phyloP scores from a whole-genome alignment of 352 stramenopile genomes.

The Phytophthora pluvialis region DNA sequence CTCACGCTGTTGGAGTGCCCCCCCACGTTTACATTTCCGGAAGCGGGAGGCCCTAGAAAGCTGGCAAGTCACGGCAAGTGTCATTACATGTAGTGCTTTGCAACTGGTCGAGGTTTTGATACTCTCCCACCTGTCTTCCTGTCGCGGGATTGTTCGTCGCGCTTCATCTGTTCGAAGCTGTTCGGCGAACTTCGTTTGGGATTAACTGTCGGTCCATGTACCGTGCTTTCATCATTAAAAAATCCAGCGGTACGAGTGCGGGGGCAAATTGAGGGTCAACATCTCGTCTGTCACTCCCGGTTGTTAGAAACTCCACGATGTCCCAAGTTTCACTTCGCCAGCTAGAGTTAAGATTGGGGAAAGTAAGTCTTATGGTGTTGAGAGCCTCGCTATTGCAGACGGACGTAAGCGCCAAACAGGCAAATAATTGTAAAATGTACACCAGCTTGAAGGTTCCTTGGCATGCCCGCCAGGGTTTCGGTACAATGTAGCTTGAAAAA shows the following conservation, averaged over 20 bases:
- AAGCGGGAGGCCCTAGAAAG: too few relatives aligned
- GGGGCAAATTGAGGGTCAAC: neutral
- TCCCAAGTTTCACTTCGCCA: slow-evolving; percentile 11
- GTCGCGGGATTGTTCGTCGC: slow-evolving; percentile 6
- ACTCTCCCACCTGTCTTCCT: slow-evolving; percentile 8
- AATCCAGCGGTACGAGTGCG: slow-evolving; percentile 24
- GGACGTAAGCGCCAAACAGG: neutral
- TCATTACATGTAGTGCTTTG: too few relatives aligned
- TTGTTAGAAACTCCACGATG: slow-evolving; percentile 3
- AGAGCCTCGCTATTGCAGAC: slow-evolving; percentile 16
- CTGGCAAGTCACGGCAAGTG: neutral
- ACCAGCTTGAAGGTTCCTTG: slow-evolving; percentile 16
- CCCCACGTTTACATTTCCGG: too few relatives aligned
- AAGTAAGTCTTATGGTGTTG: slow-evolving; percentile 12
- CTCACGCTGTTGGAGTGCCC: too few relatives aligned
- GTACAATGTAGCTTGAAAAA: slow-evolving; percentile 6
- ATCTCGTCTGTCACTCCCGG: slow-evolving; percentile 10
- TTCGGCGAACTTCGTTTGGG: slow-evolving; percentile 18
- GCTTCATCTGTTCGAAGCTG: slow-evolving; percentile 26
- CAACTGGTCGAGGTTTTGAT: neutral
- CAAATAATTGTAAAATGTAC: neutral
- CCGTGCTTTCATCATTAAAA: slow-evolving; percentile 7
- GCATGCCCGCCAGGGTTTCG: slow-evolving; percentile 8
- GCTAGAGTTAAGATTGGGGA: slow-evolving; percentile 5
- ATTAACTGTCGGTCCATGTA: slow-evolving; percentile 1